Conservation (phyloP, 2,329 filamentous ascomycete genomes). For the Fusarium piperis region DNA sequence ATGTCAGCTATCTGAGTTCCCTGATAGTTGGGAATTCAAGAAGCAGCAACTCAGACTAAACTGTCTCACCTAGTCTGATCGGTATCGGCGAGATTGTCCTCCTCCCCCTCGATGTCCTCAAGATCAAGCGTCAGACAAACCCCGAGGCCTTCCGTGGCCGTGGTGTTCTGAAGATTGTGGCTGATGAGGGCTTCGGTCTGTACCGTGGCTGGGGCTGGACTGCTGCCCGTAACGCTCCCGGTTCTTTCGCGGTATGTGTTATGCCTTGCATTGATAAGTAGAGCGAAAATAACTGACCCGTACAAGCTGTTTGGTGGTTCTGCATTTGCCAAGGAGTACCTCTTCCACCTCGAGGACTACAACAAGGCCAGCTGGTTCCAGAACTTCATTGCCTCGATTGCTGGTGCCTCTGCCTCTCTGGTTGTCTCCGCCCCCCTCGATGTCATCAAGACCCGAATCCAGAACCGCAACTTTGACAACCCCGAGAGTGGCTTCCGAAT, state of each 20-base stretch:
- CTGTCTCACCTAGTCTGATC: constrained; percentile 73
- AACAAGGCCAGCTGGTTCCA: constrained; percentile 94
- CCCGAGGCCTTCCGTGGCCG: constrained; percentile 96
- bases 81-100: constrained; percentile 98
- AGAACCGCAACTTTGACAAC: constrained; percentile 99
- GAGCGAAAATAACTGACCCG: constrained; percentile 27
- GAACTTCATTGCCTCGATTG: constrained; percentile 97
- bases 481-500: constrained; percentile 95
- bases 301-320: constrained; percentile 93
- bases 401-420: constrained; percentile 93
- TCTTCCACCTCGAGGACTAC: constrained; percentile 91
- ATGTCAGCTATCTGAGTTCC: constrained; percentile 33
- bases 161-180: constrained; percentile 87
- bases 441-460: constrained; percentile 97
- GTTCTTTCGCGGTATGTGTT: constrained; percentile 87
- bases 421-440: constrained; percentile 95
- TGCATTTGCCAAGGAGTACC: constrained; percentile 96
- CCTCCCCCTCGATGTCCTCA: constrained; percentile 93
- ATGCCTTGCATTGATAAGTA: not conserved
- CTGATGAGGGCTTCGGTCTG: constrained; percentile 92
- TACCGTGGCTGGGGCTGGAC: constrained; percentile 99
- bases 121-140: constrained; percentile 99
- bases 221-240: constrained; percentile 93
- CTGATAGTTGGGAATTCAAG: not conserved
- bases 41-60: constrained; percentile 24